A percentile compares a stretch with the other conserved stretches of the same genome.
Evolutionary conservation across 495 filamentous ascomycete species (phyloP).

Genomic region (Penicillium turbatum): DNA sequence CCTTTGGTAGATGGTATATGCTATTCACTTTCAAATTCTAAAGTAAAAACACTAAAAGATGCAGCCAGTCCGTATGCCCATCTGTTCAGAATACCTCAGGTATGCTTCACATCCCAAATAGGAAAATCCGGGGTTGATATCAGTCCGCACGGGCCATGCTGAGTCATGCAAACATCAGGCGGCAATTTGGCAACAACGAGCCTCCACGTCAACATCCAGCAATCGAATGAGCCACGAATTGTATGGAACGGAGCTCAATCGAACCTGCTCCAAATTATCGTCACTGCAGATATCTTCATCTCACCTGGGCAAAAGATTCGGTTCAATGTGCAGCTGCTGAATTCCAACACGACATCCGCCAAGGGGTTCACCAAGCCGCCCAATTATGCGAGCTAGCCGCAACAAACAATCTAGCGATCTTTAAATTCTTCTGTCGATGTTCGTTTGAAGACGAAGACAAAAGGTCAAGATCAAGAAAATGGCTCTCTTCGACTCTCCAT

Average conservation of each 20-base stretch:
- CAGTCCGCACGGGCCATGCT: background rate
- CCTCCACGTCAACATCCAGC: background rate
- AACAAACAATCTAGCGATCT: background rate
- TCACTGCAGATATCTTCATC: background rate
- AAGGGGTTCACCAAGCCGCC: constrained; percentile 1
- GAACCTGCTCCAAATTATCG: background rate
- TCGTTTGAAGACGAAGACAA: background rate
- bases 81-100: too few species aligned
- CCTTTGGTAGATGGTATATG: too few species aligned
- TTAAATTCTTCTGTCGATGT: background rate
- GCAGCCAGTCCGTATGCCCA: too few species aligned
- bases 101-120: background rate
- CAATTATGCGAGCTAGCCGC: constrained; percentile 4
- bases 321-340: background rate
- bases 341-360: background rate
- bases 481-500: constrained; percentile 41
- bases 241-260: background rate
- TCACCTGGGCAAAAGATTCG: background rate
- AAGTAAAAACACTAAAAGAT: too few species aligned
- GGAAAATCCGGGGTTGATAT: background rate
- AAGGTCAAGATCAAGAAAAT: constrained; percentile 10
- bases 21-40: too few species aligned
- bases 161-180: background rate
- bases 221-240: background rate
- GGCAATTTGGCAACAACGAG: background rate